Evolutionary conservation across 345 rosid species (phyloP).

Genomic region (Reutealis trisperma): DNA sequence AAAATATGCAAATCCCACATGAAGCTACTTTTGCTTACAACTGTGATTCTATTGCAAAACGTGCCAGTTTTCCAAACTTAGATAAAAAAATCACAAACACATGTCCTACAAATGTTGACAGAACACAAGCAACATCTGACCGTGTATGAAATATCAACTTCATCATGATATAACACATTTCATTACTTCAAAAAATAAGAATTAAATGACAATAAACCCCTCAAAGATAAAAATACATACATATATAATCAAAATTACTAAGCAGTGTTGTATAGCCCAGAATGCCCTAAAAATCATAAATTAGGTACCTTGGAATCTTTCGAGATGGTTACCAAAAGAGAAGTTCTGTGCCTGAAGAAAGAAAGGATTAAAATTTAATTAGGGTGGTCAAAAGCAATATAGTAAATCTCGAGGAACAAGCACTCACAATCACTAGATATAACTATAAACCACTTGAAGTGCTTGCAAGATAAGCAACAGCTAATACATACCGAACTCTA

Average conservation of each 20-base stretch:
- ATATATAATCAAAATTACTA: too few species aligned
- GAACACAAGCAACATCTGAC: neutral
- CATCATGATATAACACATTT: neutral
- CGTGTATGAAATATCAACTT: neutral
- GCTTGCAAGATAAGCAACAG: neutral
- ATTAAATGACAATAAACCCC: neutral
- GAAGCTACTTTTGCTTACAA: neutral
- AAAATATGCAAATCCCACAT: neutral
- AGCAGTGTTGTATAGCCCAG: neutral
- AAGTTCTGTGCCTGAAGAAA: constrained; percentile 48
- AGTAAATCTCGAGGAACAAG: constrained; percentile 2
- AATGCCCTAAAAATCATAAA: neutral
- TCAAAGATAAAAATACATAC: neutral
- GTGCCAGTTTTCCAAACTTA: neutral
- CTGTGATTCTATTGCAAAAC: neutral
- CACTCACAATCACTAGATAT: neutral
- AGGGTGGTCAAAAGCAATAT: neutral
- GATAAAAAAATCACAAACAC: neutral
- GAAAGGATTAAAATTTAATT: neutral
- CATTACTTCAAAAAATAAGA: neutral
- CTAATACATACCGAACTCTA: neutral
- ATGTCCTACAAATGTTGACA: neutral
- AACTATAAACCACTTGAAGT: neutral
- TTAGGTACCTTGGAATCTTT: constrained; percentile 59
- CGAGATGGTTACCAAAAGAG: constrained; percentile 58